Evolutionary conservation across 805 yeast genomes (phyloP).

Genomic region (Barnettozyma populi): DNA sequence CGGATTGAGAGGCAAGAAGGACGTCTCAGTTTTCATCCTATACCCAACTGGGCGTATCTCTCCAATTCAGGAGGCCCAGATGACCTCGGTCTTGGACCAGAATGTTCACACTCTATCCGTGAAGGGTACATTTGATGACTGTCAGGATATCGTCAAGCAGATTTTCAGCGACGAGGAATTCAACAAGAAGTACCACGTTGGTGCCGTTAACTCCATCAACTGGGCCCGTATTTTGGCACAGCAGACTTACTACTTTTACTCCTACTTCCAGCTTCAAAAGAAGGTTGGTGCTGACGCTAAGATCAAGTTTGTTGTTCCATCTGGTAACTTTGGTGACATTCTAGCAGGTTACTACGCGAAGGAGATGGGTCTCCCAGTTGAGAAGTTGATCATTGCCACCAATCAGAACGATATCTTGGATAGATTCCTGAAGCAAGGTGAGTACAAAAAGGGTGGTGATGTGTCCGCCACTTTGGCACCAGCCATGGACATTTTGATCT

Average conservation of each 20-base stretch:
- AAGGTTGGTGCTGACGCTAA: constrained; percentile 35
- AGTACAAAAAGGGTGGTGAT: constrained; percentile 67
- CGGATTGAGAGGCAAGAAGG: constrained; percentile 94
- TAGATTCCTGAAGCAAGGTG: constrained; percentile 84
- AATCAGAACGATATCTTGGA: constrained; percentile 93
- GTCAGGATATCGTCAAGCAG: constrained; percentile 94
- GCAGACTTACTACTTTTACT: constrained; percentile 91
- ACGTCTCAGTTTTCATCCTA: constrained; percentile 93
- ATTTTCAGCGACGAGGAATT: constrained; percentile 87
- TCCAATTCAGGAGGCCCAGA: constrained; percentile 96
- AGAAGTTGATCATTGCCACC: constrained; percentile 86
- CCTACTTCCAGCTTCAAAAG: constrained; percentile 70
- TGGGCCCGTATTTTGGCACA: constrained; percentile 99
- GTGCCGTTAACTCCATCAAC: constrained; percentile 97
- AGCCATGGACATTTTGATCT: constrained; percentile 96
- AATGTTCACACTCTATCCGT: constrained; percentile 95
- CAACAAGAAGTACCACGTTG: constrained; percentile 86
- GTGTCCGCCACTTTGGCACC: constrained; percentile 92
- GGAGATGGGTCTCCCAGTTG: constrained; percentile 91
- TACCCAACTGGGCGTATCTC: constrained; percentile 98
- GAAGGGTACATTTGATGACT: constrained; percentile 95
- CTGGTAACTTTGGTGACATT: constrained; percentile 98
- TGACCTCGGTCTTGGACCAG: constrained; percentile 91
- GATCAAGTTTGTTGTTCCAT: constrained; percentile 88
- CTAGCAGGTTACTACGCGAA: constrained; percentile 94